Evolutionary conservation across 371 early-diverging fungal species (phyloP).

Genomic region (Mycotypha africana): DNA sequence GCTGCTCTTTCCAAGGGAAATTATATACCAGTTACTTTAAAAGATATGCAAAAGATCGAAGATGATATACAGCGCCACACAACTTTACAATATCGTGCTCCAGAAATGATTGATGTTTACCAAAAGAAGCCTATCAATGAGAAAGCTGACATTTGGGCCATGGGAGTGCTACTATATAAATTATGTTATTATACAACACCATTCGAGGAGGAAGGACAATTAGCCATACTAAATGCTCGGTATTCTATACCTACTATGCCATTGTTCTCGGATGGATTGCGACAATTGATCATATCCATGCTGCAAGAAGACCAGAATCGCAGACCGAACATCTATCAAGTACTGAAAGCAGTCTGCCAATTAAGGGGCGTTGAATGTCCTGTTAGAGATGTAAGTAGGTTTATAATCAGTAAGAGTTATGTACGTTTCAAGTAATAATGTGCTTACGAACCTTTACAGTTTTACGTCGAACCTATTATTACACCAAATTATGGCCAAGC

Average conservation of each 20-base stretch:
- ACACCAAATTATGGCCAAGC: slow-evolving; percentile 1
- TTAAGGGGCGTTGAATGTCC: slow-evolving; percentile 67
- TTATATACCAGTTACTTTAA: slow-evolving; percentile 49
- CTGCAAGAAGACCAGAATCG: slow-evolving; percentile 68
- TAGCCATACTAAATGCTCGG: slow-evolving; percentile 87
- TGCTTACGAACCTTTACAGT: slow-evolving; percentile 1
- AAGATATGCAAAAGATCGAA: slow-evolving; percentile 72
- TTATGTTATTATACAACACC: slow-evolving; percentile 85
- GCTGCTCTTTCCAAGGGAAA: slow-evolving; percentile 59
- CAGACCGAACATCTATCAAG: slow-evolving; percentile 77
- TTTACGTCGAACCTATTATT: slow-evolving; percentile 17
- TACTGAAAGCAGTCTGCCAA: slow-evolving; percentile 58
- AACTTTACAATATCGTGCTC: slow-evolving; percentile 91
- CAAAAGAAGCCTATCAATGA: slow-evolving; percentile 75
- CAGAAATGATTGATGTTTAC: slow-evolving; percentile 91
- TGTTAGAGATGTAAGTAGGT: slow-evolving; percentile 44
- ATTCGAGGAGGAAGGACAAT: slow-evolving; percentile 83
- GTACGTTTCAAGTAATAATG: background rate
- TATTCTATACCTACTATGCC: slow-evolving; percentile 74
- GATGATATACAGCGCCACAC: slow-evolving; percentile 86
- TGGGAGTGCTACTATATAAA: slow-evolving; percentile 90
- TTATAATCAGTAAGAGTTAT: too few species aligned
- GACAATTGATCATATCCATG: slow-evolving; percentile 63
- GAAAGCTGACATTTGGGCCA: slow-evolving; percentile 80
- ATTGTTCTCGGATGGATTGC: slow-evolving; percentile 58